These are phyloP conservation scores for Fusarium neocosmosporiellum DNA, from an alignment of 2,329 filamentous ascomycete genomes.

Conservation along the genomic window DNA sequence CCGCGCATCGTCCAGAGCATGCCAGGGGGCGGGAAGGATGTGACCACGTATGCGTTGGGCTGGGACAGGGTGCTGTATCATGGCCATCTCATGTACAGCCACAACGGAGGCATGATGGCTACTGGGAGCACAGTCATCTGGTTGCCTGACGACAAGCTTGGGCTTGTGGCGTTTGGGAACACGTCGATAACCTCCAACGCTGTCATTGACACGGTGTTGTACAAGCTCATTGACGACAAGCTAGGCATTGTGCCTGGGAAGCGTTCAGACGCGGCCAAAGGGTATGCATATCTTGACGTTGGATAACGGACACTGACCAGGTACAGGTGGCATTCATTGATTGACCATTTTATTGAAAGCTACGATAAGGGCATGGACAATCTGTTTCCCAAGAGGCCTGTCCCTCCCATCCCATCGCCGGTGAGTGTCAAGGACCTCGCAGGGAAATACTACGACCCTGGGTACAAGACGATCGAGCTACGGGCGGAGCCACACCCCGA, in stretches of 20 bases:
- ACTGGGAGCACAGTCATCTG: slow-evolving; percentile 47
- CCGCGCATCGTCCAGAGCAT: slow-evolving; percentile 48
- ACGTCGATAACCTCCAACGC: slow-evolving; percentile 54
- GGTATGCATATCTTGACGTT: slow-evolving; percentile 16
- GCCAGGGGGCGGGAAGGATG: slow-evolving; percentile 23
- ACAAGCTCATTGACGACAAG: slow-evolving; percentile 47
- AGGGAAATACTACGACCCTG: slow-evolving; percentile 59
- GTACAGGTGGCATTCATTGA: slow-evolving; percentile 12
- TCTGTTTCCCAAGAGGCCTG: slow-evolving; percentile 52
- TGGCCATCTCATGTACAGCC: slow-evolving; percentile 45
- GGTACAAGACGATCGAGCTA: slow-evolving; percentile 49
- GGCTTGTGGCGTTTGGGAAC: slow-evolving; percentile 53
- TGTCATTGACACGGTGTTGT: slow-evolving; percentile 39
- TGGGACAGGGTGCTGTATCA: slow-evolving; percentile 44
- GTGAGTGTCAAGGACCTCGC: slow-evolving; percentile 47
- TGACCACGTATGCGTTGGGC: slow-evolving; percentile 45
- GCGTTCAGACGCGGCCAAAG: slow-evolving; percentile 30
- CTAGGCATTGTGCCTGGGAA: slow-evolving; percentile 34
- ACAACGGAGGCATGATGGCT: slow-evolving; percentile 45
- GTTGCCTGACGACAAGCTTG: slow-evolving; percentile 48
- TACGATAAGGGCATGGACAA: slow-evolving; percentile 48
- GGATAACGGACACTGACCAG: not conserved
- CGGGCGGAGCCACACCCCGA: slow-evolving; percentile 20
- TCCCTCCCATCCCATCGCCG: slow-evolving; percentile 49
- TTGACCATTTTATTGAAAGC: slow-evolving; percentile 11